Evolutionary conservation across 2,329 filamentous ascomycete species (phyloP).

Genomic region (Fusarium sterilihyphosum): DNA sequence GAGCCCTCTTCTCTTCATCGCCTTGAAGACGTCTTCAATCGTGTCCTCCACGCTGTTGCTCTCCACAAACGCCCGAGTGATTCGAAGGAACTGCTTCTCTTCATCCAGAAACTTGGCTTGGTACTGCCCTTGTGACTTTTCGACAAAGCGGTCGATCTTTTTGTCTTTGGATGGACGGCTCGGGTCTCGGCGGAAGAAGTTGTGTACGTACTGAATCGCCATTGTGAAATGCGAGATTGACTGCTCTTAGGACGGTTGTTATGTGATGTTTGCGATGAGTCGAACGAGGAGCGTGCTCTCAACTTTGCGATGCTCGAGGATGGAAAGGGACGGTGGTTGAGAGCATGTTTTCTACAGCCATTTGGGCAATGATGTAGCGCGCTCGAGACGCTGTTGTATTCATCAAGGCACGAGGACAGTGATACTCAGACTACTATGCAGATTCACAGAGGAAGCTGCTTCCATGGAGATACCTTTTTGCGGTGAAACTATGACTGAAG

Average conservation of each 20-base stretch:
- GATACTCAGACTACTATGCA: accelerated
- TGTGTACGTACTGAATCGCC: neutral
- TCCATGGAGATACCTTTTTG: accelerated
- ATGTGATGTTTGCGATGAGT: neutral
- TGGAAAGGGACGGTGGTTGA: neutral
- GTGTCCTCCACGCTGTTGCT: neutral
- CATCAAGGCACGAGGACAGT: neutral
- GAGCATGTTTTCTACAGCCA: no score
- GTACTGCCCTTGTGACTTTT: neutral
- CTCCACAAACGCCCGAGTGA: neutral
- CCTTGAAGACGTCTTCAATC: neutral
- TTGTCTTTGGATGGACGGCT: neutral
- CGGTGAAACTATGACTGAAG: no score
- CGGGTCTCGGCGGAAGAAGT: neutral
- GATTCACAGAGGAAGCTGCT: accelerated
- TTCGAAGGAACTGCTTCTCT: neutral
- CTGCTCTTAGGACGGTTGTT: accelerated
- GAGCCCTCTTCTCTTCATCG: neutral
- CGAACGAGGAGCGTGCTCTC: neutral
- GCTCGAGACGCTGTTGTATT: accelerated
- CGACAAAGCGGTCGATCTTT: neutral
- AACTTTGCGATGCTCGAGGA: no score
- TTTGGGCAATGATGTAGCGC: no score
- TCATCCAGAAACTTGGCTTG: neutral
- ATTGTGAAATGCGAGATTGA: neutral